Percentiles rank a stretch among this genome's conserved stretches.
Evolutionary conservation across 441 rosid species (phyloP).

Genomic region (Francoa sonchifolia): DNA sequence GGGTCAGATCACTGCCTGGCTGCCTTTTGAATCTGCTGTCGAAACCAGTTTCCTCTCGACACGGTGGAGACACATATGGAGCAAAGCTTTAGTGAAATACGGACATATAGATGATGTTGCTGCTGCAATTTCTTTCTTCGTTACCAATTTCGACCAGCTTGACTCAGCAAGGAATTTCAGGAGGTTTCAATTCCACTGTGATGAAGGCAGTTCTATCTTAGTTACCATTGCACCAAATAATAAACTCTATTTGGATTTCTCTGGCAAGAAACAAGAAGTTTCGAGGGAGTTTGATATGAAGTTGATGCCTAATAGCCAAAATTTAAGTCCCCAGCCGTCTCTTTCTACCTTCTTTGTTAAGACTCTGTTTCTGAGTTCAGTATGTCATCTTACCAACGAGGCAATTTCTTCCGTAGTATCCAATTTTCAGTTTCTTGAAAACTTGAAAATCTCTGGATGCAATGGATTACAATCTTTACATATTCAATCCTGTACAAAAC

Average conservation of each 20-base stretch:
- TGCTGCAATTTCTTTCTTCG: slow-evolving; percentile 23
- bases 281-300: slow-evolving; percentile 19
- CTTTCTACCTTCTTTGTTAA: slow-evolving; percentile 26
- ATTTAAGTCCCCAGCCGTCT: slow-evolving; percentile 10
- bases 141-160: slow-evolving; percentile 31
- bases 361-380: slow-evolving; percentile 32
- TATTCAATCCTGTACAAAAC: slow-evolving; percentile 32
- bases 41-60: slow-evolving; percentile 40
- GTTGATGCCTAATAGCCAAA: slow-evolving; percentile 20
- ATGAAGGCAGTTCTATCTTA: slow-evolving; percentile 18
- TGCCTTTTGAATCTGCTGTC: slow-evolving; percentile 47
- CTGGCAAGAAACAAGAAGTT: slow-evolving; percentile 18
- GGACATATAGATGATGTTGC: slow-evolving; percentile 27
- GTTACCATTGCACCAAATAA: slow-evolving; percentile 30
- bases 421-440: slow-evolving; percentile 32
- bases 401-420: slow-evolving; percentile 34
- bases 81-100: slow-evolving; percentile 25
- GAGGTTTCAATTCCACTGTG: slow-evolving; percentile 28
- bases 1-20: slow-evolving; percentile 32
- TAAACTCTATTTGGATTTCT: slow-evolving; percentile 29
- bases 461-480: slow-evolving; percentile 25
- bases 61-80: slow-evolving; percentile 39
- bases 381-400: slow-evolving; percentile 26
- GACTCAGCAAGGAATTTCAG: slow-evolving; percentile 30
- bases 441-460: slow-evolving; percentile 33